Base-by-base conservation (phyloP, 2,329 filamentous ascomycete species). In the Exophiala mesophila region DNA sequence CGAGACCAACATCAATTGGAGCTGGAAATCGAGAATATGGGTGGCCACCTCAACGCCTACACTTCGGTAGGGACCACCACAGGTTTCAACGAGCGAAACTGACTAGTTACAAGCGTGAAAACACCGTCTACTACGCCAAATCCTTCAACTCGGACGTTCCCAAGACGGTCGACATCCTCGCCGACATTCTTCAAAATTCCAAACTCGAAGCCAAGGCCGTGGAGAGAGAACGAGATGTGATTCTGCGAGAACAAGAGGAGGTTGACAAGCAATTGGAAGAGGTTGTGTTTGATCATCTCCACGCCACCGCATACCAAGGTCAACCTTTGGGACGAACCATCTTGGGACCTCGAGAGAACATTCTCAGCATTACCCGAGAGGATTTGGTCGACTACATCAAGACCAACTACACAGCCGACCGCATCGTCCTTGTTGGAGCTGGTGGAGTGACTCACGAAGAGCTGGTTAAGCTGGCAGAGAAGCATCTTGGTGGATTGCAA, bases 21-120 rank as follows among this genome's bases (percentile, higher is more conserved):
- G 76, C 83, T 98, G 55, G 92, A 98, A 77, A 97, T 98, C 64
- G 92, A 98, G 79, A 98, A 98, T 76, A 96, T 98, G 87, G 92
- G 92, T 68, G 92, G 88, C 55, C 92, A 98, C 75, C 79, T 98
- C 61, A 98, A 98, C 72, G 92, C 92, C 67, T 98, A 98, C 77
- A 98, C 92, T 61, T 97, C 90, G 76, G 89, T 96, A 82, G 63
- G 84, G 59, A 7, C 23, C 12, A 26, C 12, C n/a, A n/a, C n/a
- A n/a, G n/a, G n/a, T n/a, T n/a, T n/a, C n/a, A n/a, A n/a, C n/a
- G n/a, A n/a, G n/a, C n/a, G n/a, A n/a, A n/a, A n/a, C n/a, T n/a
- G n/a, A n/a, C n/a, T n/a, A n/a, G n/a, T n/a, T n/a, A n/a, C 53
- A 61, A 87, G 89, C 88, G 92, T 69, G 92, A 98, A 72, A 97